phyloP scores from a whole-genome alignment of 163 green algal genomes.

The Scenedesmus sp. region DNA sequence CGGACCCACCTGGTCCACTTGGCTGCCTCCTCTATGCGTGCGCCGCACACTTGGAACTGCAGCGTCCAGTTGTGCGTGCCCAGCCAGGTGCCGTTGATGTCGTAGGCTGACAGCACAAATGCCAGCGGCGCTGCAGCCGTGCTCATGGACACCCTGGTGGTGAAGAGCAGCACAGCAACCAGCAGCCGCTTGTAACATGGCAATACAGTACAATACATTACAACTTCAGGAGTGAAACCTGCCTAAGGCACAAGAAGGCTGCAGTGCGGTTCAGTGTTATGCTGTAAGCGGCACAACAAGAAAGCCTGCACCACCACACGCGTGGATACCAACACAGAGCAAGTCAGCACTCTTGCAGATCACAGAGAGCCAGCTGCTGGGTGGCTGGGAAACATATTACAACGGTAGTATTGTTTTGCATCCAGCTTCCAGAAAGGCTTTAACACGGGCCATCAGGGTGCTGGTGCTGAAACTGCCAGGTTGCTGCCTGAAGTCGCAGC shows the following conservation, averaged over 20 bases:
- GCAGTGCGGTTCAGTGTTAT: too few species aligned
- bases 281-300: too few species aligned
- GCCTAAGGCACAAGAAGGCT: too few species aligned
- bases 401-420: too few species aligned
- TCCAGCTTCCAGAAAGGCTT: too few species aligned
- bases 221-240: too few species aligned
- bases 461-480: not conserved
- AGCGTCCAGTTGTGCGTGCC: slow-evolving; percentile 65
- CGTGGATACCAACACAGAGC: too few species aligned
- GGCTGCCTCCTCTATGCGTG: slow-evolving; percentile 37
- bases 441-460: too few species aligned
- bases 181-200: not conserved
- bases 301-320: too few species aligned
- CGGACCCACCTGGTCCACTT: slow-evolving; percentile 60
- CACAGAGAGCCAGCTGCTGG: not conserved
- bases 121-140: slow-evolving; percentile 31
- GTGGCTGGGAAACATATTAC: not conserved
- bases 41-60: slow-evolving; percentile 72
- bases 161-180: not conserved
- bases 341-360: too few species aligned
- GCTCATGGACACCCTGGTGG: slow-evolving; percentile 28
- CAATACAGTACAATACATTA: too few species aligned
- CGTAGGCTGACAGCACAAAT: slow-evolving; percentile 69
- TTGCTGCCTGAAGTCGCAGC: not conserved
- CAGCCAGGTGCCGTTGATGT: slow-evolving; percentile 76